Evolutionary conservation across 2,329 filamentous ascomycete species (phyloP).

Genomic region (Neonectria hederae): DNA sequence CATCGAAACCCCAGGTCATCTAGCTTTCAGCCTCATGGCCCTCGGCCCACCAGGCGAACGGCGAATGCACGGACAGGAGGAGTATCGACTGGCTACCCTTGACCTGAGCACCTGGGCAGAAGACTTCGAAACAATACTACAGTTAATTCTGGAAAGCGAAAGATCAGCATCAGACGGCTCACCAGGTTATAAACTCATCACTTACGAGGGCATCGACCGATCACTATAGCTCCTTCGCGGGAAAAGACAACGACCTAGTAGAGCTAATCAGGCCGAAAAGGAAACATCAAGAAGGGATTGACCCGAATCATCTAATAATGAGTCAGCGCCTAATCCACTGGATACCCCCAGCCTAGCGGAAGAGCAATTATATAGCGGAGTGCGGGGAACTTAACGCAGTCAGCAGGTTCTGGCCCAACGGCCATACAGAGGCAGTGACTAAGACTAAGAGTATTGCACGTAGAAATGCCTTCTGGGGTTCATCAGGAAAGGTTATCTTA

Average conservation of each 20-base stretch:
- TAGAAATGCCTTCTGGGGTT: slow-evolving; percentile 36
- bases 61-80: slow-evolving; percentile 9
- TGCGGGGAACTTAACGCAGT: slow-evolving; percentile 30
- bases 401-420: slow-evolving; percentile 5
- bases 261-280: slow-evolving; percentile 14
- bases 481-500: slow-evolving; percentile 43
- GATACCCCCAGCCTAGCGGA: slow-evolving; percentile 6
- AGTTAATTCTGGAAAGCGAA: slow-evolving; percentile 3
- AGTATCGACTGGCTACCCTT: slow-evolving; percentile 5
- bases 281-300: background rate
- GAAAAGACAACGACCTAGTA: slow-evolving; percentile 43
- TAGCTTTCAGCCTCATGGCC: slow-evolving; percentile 21
- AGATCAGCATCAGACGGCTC: background rate
- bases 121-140: slow-evolving; percentile 1
- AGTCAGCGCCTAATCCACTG: slow-evolving; percentile 4
- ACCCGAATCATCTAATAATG: slow-evolving; percentile 3
- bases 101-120: slow-evolving; percentile 8
- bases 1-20: no score
- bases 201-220: background rate
- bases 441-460: slow-evolving; percentile 17
- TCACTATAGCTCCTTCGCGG: slow-evolving; percentile 35
- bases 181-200: no score
- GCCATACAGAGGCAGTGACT: background rate
- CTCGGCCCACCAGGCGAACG: background rate
- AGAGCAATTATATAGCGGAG: slow-evolving; percentile 15